Base-by-base conservation (phyloP, 1,139 yeast genomes). In the Arxiozyma slooffiae region DNA sequence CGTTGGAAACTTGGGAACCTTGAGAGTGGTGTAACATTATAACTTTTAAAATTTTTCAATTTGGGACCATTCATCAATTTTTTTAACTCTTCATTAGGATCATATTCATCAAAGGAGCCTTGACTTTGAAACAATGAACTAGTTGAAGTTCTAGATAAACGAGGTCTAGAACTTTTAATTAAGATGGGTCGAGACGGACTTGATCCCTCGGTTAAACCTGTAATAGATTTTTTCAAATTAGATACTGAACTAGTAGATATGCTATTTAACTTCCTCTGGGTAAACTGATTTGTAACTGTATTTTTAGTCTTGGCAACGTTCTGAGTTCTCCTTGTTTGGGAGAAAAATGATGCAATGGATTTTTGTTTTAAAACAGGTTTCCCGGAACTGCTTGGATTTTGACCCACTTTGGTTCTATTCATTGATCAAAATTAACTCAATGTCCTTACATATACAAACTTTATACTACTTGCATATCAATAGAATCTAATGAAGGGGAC, bases 101-200 rank as follows among this genome's bases (percentile, higher is more conserved):
- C 60, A 38, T 59, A 57, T 37, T 65, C 68, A 40, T 63, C 68
- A 51, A 65, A 65, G n/a, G 68, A 64, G 4, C 67, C 68, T 37
- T 61, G 55, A n/a, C 66, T n/a, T 30, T 37, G 38, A 18, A 47
- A 47, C 22, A 47, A 22, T 18, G 62, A 57, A 17, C 53, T 53
- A 23, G 60, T 58, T 8, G 57, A 36, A 26, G 51, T 37, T 24
- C 41, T 49, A n/a, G 24, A 26, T 21, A 39, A 30, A 20, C 18
- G 45, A n/a, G 50, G 47, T 20, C 17, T 39, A 1, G 14, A 18
- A 21, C 24, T 24, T 16, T 41, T 41, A 23, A 38, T 23, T 6
- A 39, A 11, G 9, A 47, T 42, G 24, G 47, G 40, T 24, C 23
- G 26, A 38, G 47, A 24, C 16, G 23, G 40, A 14, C 38, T 17